These are phyloP conservation scores for Amanita fuliginea DNA, from an alignment of 768 basidiomycete genomes.

Conservation along the genomic window DNA sequence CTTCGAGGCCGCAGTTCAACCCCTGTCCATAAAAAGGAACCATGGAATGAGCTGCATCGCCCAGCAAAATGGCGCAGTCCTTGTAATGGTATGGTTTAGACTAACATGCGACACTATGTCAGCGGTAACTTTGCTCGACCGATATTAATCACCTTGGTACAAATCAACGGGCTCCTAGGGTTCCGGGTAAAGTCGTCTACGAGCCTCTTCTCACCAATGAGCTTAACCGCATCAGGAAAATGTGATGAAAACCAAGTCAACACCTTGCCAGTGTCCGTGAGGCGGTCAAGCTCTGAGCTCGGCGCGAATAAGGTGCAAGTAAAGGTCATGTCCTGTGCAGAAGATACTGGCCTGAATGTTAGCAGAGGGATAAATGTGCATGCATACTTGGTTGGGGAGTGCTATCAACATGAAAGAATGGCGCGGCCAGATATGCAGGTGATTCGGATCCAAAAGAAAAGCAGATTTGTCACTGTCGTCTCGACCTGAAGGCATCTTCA, in stretches of 20 bases:
- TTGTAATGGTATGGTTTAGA: slow-evolving; percentile 83
- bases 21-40: slow-evolving; percentile 98
- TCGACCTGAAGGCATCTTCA: slow-evolving; percentile 82
- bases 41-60: slow-evolving; percentile 97
- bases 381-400: slow-evolving; percentile 85
- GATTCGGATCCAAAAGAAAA: slow-evolving; percentile 86
- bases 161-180: slow-evolving; percentile 83
- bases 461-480: slow-evolving; percentile 46
- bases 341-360: slow-evolving; percentile 13
- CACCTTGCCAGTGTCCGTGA: slow-evolving; percentile 45
- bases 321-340: slow-evolving; percentile 82
- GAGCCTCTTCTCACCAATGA: slow-evolving; percentile 75
- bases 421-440: slow-evolving; percentile 99
- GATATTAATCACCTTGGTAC: slow-evolving; percentile 61
- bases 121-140: not conserved
- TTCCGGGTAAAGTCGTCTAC: slow-evolving; percentile 72
- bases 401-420: slow-evolving; percentile 99
- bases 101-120: slow-evolving; percentile 25
- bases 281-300: slow-evolving; percentile 58
- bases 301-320: slow-evolving; percentile 96
- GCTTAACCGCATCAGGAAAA: slow-evolving; percentile 80
- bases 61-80: slow-evolving; percentile 79
- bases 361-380: slow-evolving; percentile 13
- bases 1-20: slow-evolving; percentile 94
- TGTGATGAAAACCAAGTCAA: slow-evolving; percentile 69